These are phyloP conservation scores for Boechera divaricarpa DNA, from an alignment of 345 rosid genomes.

Conservation along the genomic window DNA sequence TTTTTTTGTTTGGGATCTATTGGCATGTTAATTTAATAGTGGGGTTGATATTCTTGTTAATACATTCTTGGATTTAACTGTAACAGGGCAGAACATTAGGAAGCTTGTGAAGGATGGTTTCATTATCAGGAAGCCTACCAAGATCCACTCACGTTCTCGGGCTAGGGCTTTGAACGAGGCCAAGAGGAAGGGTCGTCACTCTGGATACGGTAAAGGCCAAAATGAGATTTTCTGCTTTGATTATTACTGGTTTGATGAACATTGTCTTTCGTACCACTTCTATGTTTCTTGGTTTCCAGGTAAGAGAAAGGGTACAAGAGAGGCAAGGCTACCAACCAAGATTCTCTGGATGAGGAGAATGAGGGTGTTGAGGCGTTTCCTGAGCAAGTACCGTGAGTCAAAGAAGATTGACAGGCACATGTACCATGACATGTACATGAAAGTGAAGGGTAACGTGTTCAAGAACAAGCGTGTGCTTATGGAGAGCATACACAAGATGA, in stretches of 20 bases:
- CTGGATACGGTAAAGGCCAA: constrained; percentile 65
- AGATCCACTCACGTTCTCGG: constrained; percentile 82
- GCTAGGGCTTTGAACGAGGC: constrained; percentile 80
- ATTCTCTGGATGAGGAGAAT: constrained; percentile 77
- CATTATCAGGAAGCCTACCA: constrained; percentile 75
- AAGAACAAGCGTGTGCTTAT: constrained; percentile 82
- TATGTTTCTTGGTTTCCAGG: constrained; percentile 43
- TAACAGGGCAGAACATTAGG: constrained; percentile 76
- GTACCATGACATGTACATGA: constrained; percentile 92
- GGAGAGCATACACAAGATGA: constrained; percentile 80
- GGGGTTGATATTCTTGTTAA: neutral
- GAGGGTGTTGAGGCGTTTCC: constrained; percentile 70
- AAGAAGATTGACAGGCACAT: constrained; percentile 84
- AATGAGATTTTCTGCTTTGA: neutral
- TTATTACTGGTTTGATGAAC: neutral
- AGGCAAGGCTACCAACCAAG: constrained; percentile 82
- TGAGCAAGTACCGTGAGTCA: constrained; percentile 64
- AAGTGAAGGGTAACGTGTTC: constrained; percentile 75
- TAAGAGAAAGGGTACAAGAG: constrained; percentile 82
- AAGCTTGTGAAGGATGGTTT: constrained; percentile 81
- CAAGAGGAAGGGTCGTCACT: constrained; percentile 78
- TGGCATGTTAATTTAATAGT: constrained; percentile 5
- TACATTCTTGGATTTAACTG: neutral
- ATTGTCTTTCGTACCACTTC: neutral
- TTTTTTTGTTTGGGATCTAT: neutral